Base-by-base conservation (phyloP, 345 rosid genomes). In the Psidium guajava region DNA sequence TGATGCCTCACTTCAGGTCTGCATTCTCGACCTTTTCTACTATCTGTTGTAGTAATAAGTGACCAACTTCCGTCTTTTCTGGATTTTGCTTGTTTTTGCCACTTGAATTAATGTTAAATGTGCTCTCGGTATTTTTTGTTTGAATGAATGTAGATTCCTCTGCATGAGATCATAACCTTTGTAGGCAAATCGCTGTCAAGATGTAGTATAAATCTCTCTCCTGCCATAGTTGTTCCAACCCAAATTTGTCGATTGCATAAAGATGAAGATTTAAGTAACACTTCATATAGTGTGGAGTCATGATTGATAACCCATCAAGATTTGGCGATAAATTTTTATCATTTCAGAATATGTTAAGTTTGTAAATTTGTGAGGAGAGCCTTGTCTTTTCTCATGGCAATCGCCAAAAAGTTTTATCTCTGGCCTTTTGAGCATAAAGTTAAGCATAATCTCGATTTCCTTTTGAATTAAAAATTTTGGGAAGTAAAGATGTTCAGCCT, bases 1-100 rank as follows among this genome's bases (percentile, higher is more conserved):
- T 24, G 94, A 93, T 88, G 93, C 95, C 85, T 91, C 99, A 25
- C 85, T 88, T 85, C 91, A 93, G 96, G 98, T 97, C 86, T 87
- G 11, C 11, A 81, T 53, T 81, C 54, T 69, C 1, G 7, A 36
- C 25, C 47, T 36, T 69, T 36, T 69, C 47, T 69, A 36, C 24
- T 69, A 9, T 69, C 47, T 36, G 47, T 36, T 1, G 24, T 42
- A 8, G 47, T 10, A 69, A 18, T 69, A 69, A 69, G 47, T 36
- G 47, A 36, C 14, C 36, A 69, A 36, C 25, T 69, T 69, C 47
- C 47, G 9, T 69, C 14, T 36, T 40, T 69, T 69, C 80, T 32
- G 44, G 44, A 69, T 69, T 69, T 69, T 69, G 77, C 47, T 64
- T 32, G 75, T 69, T 32, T 69, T 32, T 69, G 77, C 77, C 2